Base-by-base conservation (phyloP, 768 basidiomycete species). In the Lactifluus volemus region DNA sequence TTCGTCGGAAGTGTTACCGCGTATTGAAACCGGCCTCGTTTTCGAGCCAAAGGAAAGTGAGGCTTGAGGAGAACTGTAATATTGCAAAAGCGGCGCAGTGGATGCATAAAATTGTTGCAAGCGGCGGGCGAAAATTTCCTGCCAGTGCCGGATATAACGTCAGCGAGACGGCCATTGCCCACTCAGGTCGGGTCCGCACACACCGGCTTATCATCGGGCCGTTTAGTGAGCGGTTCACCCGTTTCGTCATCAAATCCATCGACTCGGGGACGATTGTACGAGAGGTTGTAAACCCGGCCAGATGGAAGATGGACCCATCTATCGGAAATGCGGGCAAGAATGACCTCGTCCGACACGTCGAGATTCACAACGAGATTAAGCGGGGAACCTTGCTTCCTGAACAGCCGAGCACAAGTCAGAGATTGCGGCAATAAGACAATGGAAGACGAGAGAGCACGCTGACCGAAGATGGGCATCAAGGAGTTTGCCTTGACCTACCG, bases 151-250 rank as follows among this genome's bases (percentile, higher is more conserved):
- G 2, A 34, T 42, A 42, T 42, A 25, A 15, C 41, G 15, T 42
- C 17, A 42, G 15, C 41, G 17, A 17, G 41, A 17, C 11, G 38
- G 12, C n/a, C 1, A 10, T 1, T 38, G 10, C 32, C 32, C 32
- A 9, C 32, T 5, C 4, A 3, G 32, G 38, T 38, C 10, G 11
- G 11, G 38, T 49, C 52, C 55, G 53, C 25, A 77, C 86, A 54
- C 68, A 92, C 92, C 4, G 92, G 89, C 70, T 89, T 88, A 69
- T 96, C 93, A 68, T 96, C 93, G 15, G 90, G 88, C 30, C 93
- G 81, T 67, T 87, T 89, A n/a, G 79, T 84, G n/a, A 96, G 77
- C 5, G 86, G 84, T 69, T 96, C 92, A 29, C 91, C 92, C 0
- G 93, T 95, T 56, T 83, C 75, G 68, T 97, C 92, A 74, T 97